A percentile compares a stretch with the other conserved stretches of the same genome.
These are phyloP conservation scores for Tylopilus microsporus DNA, from an alignment of 1,284 basidiomycete genomes.

Conservation along the genomic window DNA sequence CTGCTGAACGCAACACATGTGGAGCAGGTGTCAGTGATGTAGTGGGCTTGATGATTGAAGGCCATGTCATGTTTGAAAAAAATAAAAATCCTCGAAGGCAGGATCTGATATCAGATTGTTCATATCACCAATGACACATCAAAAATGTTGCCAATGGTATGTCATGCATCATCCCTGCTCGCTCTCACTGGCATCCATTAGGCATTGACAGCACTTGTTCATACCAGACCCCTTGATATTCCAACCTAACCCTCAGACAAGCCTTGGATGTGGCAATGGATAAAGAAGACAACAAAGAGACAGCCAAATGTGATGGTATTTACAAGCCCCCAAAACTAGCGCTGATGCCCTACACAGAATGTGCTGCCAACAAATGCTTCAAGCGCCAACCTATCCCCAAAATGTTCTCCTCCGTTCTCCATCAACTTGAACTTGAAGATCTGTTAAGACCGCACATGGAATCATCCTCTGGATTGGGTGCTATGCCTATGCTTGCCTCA, in stretches of 20 bases:
- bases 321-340: slow-evolving; percentile 93
- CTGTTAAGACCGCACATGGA: slow-evolving; percentile 29
- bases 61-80: too few relatives aligned
- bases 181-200: not conserved
- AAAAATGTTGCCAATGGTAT: slow-evolving; percentile 66
- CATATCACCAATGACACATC: slow-evolving; percentile 63
- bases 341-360: slow-evolving; percentile 84
- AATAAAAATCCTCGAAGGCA: slow-evolving; percentile 72
- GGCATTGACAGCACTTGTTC: slow-evolving; percentile 1
- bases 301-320: slow-evolving; percentile 46
- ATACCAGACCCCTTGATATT: slow-evolving; percentile 80
- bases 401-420: slow-evolving; percentile 66
- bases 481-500: slow-evolving; percentile 53
- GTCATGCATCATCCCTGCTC: slow-evolving; percentile 19
- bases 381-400: slow-evolving; percentile 58
- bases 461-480: slow-evolving; percentile 60
- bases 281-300: slow-evolving; percentile 30
- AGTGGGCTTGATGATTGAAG: too few relatives aligned
- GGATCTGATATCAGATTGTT: slow-evolving; percentile 90
- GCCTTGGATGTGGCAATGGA: slow-evolving; percentile 33
- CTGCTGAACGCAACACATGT: too few relatives aligned
- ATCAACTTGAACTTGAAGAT: too few relatives aligned
- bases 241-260: slow-evolving; percentile 76
- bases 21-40: too few relatives aligned
- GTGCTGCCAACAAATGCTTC: slow-evolving; percentile 41